Percentiles rank a stretch among this genome's conserved stretches.
phyloP scores from a whole-genome alignment of 306 rosid species.

The Trifolium pratense region DNA sequence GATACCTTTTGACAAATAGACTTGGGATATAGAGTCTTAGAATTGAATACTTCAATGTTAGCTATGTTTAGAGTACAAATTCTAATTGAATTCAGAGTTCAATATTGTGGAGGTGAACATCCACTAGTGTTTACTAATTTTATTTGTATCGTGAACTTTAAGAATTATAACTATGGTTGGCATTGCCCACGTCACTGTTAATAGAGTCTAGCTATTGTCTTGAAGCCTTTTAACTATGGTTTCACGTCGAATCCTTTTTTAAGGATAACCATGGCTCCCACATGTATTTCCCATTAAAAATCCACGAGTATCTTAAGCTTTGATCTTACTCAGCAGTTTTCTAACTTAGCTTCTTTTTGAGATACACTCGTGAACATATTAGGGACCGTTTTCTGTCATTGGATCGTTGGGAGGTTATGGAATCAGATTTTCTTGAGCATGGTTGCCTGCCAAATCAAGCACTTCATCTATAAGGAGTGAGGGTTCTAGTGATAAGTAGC shows the following conservation, averaged over 20 bases:
- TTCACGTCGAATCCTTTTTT: background rate
- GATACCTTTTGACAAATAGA: background rate
- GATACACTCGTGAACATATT: background rate
- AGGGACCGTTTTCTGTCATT: background rate
- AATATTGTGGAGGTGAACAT: slow-evolving; percentile 1
- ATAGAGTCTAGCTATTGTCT: background rate
- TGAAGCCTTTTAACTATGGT: background rate
- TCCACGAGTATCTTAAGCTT: background rate
- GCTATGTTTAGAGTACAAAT: background rate
- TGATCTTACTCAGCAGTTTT: background rate
- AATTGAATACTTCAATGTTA: background rate
- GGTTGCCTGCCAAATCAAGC: background rate
- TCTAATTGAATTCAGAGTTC: background rate
- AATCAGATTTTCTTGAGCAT: background rate
- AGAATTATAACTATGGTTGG: background rate
- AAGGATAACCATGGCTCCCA: slow-evolving; percentile 1
- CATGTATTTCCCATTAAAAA: background rate
- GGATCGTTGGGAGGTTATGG: background rate
- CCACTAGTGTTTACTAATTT: background rate
- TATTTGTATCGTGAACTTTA: background rate
- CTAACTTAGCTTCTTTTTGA: background rate
- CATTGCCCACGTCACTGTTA: background rate
- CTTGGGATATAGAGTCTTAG: background rate
- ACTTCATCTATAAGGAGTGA: background rate
- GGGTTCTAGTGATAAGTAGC: background rate